Evolutionary conservation across 2,329 filamentous ascomycete species (phyloP), one percentile per base, ranked within the genome.

Genomic region (Fusarium sublunatum): DNA sequence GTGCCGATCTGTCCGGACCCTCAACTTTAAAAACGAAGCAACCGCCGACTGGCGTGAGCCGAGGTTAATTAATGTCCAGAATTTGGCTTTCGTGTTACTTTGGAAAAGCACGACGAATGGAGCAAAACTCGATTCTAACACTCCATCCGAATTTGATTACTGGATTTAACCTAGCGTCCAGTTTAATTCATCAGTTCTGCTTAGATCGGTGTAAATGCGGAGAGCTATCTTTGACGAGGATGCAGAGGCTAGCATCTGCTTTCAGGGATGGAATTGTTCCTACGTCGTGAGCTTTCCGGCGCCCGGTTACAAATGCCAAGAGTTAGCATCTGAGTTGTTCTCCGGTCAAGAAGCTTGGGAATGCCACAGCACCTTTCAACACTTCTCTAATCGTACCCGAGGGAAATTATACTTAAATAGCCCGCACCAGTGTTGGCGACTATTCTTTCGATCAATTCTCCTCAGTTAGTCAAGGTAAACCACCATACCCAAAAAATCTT

Each of bases 1-100:
- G 0, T 59, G 39, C 9, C 46, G 25, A 2, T 49, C 19, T 7
- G 29, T 59, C 3, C 34, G 49, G 8, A 65, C 48, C 12, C 26
- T 59, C 3, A 65, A 50, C n/a, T 63, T 59, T 12, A 10, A 8
- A 1, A 38, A 55, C 11, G 32, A 63, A 15, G 48, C 12, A 11
- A 44, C 4, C 24, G 7, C 24, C 3, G 10, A 13, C 19, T 52
- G 39, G 45, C 35, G 41, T 6, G 2, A 12, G 1, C 35, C n/a
- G 0, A 5, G 5, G 5, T 7, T 7, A 5, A 28, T 32, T 1
- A 5, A 47, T n/a, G 15, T 8, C 1, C n/a, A 7, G 7, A 9
- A 22, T 10, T 11, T 47, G 3, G 5, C 3, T 5, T 34, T 9
- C 5, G 6, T 53, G 2, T 22, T 35, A 7, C 0, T 4, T 3